phyloP scores from a whole-genome alignment of 805 yeast species.

The Sugiyamaella qingdaonensis region DNA sequence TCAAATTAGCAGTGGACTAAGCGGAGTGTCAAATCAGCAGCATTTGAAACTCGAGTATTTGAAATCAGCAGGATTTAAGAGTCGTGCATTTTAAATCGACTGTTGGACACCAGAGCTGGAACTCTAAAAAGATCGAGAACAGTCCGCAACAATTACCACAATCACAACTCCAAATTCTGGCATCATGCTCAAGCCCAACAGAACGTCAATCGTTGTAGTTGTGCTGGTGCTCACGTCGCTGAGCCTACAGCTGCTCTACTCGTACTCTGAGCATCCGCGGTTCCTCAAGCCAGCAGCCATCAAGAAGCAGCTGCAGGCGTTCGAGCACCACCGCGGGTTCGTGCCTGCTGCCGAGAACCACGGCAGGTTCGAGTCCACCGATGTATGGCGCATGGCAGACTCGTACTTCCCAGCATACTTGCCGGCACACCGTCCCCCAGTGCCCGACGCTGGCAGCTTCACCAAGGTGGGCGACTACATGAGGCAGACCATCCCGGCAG shows the following conservation, averaged over 20 bases:
- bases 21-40: too few relatives aligned
- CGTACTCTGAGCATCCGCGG: background rate
- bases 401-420: conserved; percentile 8
- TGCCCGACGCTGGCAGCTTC: background rate
- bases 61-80: too few relatives aligned
- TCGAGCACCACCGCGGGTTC: background rate
- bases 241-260: background rate
- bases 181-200: background rate
- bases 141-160: too few relatives aligned
- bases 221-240: background rate
- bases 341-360: background rate
- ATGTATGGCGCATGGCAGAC: conserved; percentile 13
- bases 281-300: background rate
- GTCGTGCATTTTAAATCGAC: too few relatives aligned
- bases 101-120: too few relatives aligned
- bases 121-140: too few relatives aligned
- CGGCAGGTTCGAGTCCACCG: conserved; percentile 9
- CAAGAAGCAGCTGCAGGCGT: background rate
- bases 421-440: background rate
- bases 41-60: too few relatives aligned
- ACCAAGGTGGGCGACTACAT: conserved; percentile 15
- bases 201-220: background rate
- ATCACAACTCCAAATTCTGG: too few relatives aligned
- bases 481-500: conserved; percentile 24
- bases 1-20: too few relatives aligned